Evolutionary conservation across 1,139 yeast genomes (phyloP).

Genomic region (Arxiozyma slooffiae): DNA sequence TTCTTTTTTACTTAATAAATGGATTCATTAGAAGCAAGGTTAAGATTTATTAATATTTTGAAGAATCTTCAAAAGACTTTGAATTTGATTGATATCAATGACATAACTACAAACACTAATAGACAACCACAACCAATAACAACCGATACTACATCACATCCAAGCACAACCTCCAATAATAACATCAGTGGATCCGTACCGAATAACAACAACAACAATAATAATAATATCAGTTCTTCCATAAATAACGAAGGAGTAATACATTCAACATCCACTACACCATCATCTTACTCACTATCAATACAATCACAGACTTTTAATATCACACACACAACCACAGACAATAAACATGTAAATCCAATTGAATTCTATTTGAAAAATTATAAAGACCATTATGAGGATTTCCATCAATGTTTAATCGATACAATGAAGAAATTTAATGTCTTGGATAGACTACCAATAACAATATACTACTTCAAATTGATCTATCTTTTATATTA

Average conservation of each 20-base stretch:
- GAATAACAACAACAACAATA: not conserved
- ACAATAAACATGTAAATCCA: slow-evolving; percentile 16
- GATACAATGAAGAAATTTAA: slow-evolving; percentile 26
- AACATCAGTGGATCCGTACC: not conserved
- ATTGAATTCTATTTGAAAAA: slow-evolving; percentile 24
- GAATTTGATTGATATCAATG: slow-evolving; percentile 3
- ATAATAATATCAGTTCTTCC: not conserved
- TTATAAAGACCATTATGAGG: slow-evolving; percentile 28
- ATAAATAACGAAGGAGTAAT: not conserved
- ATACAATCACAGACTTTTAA: not conserved
- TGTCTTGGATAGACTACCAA: slow-evolving; percentile 24
- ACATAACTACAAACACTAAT: not conserved
- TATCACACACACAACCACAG: not conserved
- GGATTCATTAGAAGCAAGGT: slow-evolving; percentile 30
- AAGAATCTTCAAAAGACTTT: slow-evolving; percentile 26
- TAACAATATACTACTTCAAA: slow-evolving; percentile 21
- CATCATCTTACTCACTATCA: not conserved
- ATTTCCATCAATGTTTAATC: slow-evolving; percentile 28
- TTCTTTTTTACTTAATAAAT: slow-evolving; percentile 9
- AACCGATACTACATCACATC: not conserved
- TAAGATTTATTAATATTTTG: slow-evolving; percentile 27
- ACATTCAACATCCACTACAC: not conserved
- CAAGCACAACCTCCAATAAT: not conserved
- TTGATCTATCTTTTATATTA: slow-evolving; percentile 8
- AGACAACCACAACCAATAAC: not conserved